phyloP scores from a whole-genome alignment of 352 stramenopile species.

The Globisporangium splendens region DNA sequence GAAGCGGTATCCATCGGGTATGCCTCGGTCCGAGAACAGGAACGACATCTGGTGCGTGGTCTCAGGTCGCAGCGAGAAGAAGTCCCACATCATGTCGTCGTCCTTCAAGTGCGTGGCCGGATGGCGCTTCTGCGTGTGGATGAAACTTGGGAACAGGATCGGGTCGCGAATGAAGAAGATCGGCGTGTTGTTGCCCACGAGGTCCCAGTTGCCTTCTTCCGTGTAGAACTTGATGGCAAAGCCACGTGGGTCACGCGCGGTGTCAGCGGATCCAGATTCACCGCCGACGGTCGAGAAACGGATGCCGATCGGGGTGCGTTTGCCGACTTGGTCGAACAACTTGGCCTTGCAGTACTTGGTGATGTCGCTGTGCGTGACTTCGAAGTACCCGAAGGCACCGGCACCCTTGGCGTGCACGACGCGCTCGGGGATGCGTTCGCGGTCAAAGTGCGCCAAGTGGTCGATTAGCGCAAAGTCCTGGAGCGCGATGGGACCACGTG shows the following conservation, averaged over 20 bases:
- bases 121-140: constrained; percentile 91
- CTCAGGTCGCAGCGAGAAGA: constrained; percentile 85
- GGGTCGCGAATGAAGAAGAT: constrained; percentile 93
- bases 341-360: constrained; percentile 65
- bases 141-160: constrained; percentile 89
- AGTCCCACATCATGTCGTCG: constrained; percentile 88
- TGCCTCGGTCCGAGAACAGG: constrained; percentile 87
- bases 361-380: constrained; percentile 66
- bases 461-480: constrained; percentile 89
- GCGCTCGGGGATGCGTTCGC: constrained; percentile 54
- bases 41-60: constrained; percentile 85
- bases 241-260: constrained; percentile 80
- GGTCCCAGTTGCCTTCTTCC: constrained; percentile 91
- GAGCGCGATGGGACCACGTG: constrained; percentile 56
- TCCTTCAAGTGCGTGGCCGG: constrained; percentile 81
- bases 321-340: constrained; percentile 68
- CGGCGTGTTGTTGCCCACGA: constrained; percentile 92
- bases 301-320: constrained; percentile 76
- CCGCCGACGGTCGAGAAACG: constrained; percentile 76
- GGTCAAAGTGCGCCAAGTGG: constrained; percentile 74
- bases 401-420: constrained; percentile 89
- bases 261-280: constrained; percentile 72
- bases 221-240: constrained; percentile 94
- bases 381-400: constrained; percentile 90
- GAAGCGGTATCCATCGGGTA: constrained; percentile 82